Percentiles rank a stretch among this genome's conserved stretches.
Evolutionary conservation across 768 basidiomycete genomes (phyloP).

Genomic region (Serendipita indica): DNA sequence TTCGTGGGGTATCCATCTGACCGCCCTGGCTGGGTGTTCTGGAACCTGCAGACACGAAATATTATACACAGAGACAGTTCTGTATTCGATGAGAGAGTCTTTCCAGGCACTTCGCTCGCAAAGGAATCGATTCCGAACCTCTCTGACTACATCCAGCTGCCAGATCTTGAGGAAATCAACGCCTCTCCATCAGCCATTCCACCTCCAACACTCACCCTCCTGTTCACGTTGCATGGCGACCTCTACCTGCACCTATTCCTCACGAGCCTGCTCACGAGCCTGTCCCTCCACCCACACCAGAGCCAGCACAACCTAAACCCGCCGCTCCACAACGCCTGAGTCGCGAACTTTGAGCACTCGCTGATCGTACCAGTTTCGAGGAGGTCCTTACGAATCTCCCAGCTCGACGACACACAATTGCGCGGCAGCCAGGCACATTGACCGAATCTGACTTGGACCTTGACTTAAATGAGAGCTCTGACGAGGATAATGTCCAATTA

Average conservation of each 20-base stretch:
- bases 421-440: neutral
- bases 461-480: conserved; percentile 5
- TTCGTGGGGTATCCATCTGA: conserved; percentile 26
- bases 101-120: conserved; percentile 14
- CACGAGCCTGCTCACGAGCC: conserved; percentile 1
- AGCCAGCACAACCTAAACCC: neutral
- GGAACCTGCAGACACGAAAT: conserved; percentile 21
- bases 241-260: neutral
- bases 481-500: conserved; percentile 16
- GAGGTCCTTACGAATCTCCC: neutral
- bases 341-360: neutral
- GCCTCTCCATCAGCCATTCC: too few relatives aligned
- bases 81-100: conserved; percentile 24
- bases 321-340: neutral
- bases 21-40: conserved; percentile 26
- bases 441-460: neutral
- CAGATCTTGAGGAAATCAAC: too few relatives aligned
- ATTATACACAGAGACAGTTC: conserved; percentile 20
- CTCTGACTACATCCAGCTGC: neutral
- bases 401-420: neutral
- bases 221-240: too few relatives aligned
- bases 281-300: neutral
- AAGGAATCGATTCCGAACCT: neutral
- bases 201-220: neutral
- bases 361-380: neutral